These are phyloP conservation scores for Rhodotorula babjevae DNA, from an alignment of 768 basidiomycete species.

Conservation along the genomic window DNA sequence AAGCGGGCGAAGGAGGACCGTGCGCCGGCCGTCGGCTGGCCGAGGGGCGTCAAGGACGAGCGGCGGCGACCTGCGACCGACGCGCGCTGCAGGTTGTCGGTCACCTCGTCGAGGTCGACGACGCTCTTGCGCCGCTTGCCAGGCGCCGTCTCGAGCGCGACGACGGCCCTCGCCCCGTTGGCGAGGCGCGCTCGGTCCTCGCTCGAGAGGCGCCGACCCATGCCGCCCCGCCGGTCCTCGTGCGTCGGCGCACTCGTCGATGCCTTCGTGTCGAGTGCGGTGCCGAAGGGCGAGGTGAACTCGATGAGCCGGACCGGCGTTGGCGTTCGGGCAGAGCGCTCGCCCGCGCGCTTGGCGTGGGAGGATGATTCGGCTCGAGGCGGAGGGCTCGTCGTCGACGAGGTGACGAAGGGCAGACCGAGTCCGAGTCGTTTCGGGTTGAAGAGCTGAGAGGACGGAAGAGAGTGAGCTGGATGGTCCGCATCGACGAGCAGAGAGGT, in stretches of 20 bases:
- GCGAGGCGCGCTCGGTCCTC: constrained; percentile 9
- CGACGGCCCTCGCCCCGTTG: background rate
- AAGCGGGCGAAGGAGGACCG: background rate
- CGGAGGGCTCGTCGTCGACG: background rate
- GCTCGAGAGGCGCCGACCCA: background rate
- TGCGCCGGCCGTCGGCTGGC: background rate
- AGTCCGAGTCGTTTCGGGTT: background rate
- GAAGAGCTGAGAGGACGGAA: background rate
- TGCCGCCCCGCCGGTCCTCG: no score
- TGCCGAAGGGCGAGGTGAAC: constrained; percentile 11
- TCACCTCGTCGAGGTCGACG: constrained; percentile 16
- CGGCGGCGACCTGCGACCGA: background rate
- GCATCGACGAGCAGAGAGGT: background rate
- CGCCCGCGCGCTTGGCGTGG: background rate
- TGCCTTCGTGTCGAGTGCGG: background rate
- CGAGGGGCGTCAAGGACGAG: constrained; percentile 5
- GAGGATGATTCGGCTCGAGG: background rate
- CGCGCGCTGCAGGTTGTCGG: background rate
- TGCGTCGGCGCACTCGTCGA: no score
- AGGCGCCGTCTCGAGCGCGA: background rate
- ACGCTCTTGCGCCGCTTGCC: constrained; percentile 19
- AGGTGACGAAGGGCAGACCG: background rate
- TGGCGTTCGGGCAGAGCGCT: background rate
- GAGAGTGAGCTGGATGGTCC: background rate
- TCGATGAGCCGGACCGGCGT: background rate